A percentile compares a stretch with the other conserved stretches of the same genome.
These are phyloP conservation scores for Solanum lycopersicoides DNA, from an alignment of 257 asterid species.

Conservation along the genomic window DNA sequence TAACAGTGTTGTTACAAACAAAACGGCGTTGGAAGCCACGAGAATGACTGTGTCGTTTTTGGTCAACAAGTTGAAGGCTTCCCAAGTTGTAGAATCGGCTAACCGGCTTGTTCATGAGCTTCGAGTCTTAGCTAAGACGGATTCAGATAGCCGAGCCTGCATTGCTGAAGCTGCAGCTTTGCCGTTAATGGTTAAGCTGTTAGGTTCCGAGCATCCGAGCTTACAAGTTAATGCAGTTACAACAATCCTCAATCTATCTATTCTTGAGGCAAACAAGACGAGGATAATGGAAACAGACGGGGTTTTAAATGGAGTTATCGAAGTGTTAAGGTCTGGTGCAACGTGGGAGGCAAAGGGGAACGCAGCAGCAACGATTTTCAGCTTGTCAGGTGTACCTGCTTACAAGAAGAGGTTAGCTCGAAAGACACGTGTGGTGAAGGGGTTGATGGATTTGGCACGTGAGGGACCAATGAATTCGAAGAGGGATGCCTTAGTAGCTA, in stretches of 20 bases:
- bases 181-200: constrained; percentile 43
- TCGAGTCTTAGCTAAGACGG: constrained; percentile 64
- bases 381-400: constrained; percentile 54
- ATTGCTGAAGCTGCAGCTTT: constrained; percentile 79
- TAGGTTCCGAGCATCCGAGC: constrained; percentile 54
- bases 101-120: constrained; percentile 77
- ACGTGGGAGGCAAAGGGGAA: constrained; percentile 93
- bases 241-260: constrained; percentile 70
- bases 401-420: constrained; percentile 47
- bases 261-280: constrained; percentile 64
- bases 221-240: constrained; percentile 81
- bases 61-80: constrained; percentile 42
- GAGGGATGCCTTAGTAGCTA: constrained; percentile 77
- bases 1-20: constrained; percentile 25
- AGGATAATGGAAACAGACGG: constrained; percentile 80
- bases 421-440: constrained; percentile 52
- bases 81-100: constrained; percentile 31
- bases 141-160: constrained; percentile 65
- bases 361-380: constrained; percentile 81
- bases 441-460: constrained; percentile 52
- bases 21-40: constrained; percentile 72
- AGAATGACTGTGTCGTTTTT: constrained; percentile 72
- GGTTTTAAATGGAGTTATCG: constrained; percentile 52
- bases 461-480: constrained; percentile 48
- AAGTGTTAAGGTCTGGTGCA: constrained; percentile 69